Evolutionary conservation across 108 stramenopile genomes (phyloP), one percentile per base, ranked within the genome.

Genomic region (Cyclotella cryptica): DNA sequence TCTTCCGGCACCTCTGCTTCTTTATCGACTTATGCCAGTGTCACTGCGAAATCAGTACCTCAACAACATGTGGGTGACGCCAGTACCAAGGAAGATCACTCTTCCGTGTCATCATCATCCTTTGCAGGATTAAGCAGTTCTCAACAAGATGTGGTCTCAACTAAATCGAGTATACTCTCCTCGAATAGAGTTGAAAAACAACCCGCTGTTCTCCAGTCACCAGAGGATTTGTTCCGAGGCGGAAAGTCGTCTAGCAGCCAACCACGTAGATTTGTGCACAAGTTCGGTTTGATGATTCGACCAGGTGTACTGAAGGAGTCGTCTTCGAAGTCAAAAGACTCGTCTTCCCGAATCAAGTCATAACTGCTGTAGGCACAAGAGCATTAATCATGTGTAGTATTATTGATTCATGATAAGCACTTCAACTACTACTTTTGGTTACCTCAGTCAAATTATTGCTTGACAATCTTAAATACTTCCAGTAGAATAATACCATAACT

Each of bases 191-290:
- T 51, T 18, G 69, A 63, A 14, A 22, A 71, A 63, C 47, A 28
- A 52, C 39, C 51, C 26, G 26, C 41, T 70, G 57, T 14, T 47
- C 46, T 45, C 3, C 43, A 59, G 49, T 39, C 41, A 42, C 18
- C 44, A 17, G 79, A 77, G 11, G 78, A 83, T 75, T 49, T 78
- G 18, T 83, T 68, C 59, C 53, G 60, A 26, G 81, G 85, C 27
- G 85, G 77, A 53, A 82, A 83, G 61, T 47, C 69, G n/a, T 26
- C 74, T 10, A 69, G 46, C 19, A 69, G 60, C 73, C 72, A 83
- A 54, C 85, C 79, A 41, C 77, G 85, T 69, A 60, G 85, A 44
- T 73, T 42, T 61, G 85, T 83, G 7, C 85, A 78, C 24, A 85
- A 85, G 53, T 74, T 59, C 54, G 81, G 85, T 40, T 65, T 66